phyloP scores from a whole-genome alignment of 257 asterid genomes.

The Catharanthus roseus region DNA sequence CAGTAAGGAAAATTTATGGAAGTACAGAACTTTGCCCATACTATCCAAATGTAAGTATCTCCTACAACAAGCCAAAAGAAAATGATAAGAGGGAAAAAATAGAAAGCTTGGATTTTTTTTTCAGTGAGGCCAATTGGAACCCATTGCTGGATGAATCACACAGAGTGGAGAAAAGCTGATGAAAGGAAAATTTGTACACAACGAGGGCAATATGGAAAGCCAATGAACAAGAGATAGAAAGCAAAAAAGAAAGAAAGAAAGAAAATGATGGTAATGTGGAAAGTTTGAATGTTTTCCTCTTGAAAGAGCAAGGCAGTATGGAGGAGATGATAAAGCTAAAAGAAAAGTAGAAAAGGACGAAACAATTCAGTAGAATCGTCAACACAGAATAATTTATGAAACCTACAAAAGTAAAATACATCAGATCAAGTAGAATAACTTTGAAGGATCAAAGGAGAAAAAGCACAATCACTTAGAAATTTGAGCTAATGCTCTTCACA shows the following conservation, averaged over 20 bases:
- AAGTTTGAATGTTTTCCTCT: conserved; percentile 28
- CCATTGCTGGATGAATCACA: neutral
- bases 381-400: conserved; percentile 36
- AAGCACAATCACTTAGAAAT: conserved; percentile 10
- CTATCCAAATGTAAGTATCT: conserved; percentile 12
- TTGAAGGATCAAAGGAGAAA: conserved; percentile 13
- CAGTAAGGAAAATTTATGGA: neutral
- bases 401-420: conserved; percentile 33
- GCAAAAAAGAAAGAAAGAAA: conserved; percentile 12
- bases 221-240: conserved; percentile 5
- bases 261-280: conserved; percentile 18
- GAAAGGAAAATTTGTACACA: conserved; percentile 1
- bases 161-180: neutral
- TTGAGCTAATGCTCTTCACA: conserved; percentile 8
- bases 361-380: conserved; percentile 30
- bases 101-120: neutral
- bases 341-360: conserved; percentile 23
- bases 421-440: conserved; percentile 34
- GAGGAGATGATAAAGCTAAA: conserved; percentile 33
- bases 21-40: neutral
- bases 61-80: conserved; percentile 7
- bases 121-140: neutral
- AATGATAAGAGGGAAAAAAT: neutral
- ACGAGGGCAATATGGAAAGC: conserved; percentile 9
- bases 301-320: conserved; percentile 22